phyloP scores from a whole-genome alignment of 768 basidiomycete genomes.

The Auriculariales sp. region DNA sequence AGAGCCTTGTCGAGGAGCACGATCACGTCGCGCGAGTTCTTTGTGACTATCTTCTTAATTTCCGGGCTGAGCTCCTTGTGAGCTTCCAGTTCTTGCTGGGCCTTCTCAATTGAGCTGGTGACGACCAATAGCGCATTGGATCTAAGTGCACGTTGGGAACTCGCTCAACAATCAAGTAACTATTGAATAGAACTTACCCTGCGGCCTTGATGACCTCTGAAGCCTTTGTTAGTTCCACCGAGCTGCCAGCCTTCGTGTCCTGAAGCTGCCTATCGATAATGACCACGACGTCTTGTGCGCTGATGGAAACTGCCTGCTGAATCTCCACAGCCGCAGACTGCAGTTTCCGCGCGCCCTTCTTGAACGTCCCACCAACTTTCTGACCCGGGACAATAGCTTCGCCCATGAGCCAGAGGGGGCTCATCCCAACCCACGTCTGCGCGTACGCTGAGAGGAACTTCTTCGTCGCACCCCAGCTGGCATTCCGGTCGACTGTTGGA shows the following conservation, averaged over 20 bases:
- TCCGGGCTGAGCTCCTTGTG: slow-evolving; percentile 1
- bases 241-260: slow-evolving; percentile 5
- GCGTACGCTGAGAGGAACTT: slow-evolving; percentile 1
- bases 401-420: slow-evolving; percentile 9
- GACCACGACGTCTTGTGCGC: slow-evolving; percentile 7
- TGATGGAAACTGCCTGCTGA: slow-evolving; percentile 3
- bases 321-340: slow-evolving; percentile 8
- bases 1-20: slow-evolving; percentile 10
- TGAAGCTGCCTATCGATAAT: slow-evolving; percentile 4
- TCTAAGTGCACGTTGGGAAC: not conserved
- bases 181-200: slow-evolving; percentile 1
- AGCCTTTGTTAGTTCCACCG: slow-evolving; percentile 3
- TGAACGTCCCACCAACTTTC: slow-evolving; percentile 9
- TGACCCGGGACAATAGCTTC: slow-evolving; percentile 7
- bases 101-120: slow-evolving; percentile 7
- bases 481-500: not conserved
- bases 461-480: not conserved
- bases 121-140: slow-evolving; percentile 8
- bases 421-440: slow-evolving; percentile 8
- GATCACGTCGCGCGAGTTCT: slow-evolving; percentile 9
- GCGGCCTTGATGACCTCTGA: slow-evolving; percentile 10
- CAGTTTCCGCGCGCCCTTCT: slow-evolving; percentile 7
- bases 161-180: not conserved
- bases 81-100: slow-evolving; percentile 2
- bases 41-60: slow-evolving; percentile 3